Evolutionary conservation across 2,329 filamentous ascomycete species (phyloP), one percentile per base, ranked within the genome.

Genomic region (Claviceps maximensis): DNA sequence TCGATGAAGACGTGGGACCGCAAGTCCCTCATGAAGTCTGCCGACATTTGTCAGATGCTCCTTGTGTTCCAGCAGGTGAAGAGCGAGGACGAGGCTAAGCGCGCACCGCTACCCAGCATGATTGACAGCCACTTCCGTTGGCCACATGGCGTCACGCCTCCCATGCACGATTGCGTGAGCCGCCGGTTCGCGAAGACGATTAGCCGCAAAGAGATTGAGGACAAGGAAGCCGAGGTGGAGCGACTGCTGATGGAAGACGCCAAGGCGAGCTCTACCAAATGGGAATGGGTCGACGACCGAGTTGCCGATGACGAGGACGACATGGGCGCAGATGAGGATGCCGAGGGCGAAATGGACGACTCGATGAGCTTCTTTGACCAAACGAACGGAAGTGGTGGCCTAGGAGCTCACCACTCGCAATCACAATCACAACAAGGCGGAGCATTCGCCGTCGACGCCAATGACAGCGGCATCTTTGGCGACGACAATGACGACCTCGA

Each of bases 1-100:
- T 85, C 83, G 8, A 89, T 93, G 85, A 95, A 95, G 74, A 90
- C 86, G 55, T 95, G 89, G 87, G 89, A 95, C 65, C 84, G 84
- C 62, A 89, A 87, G 62, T 79, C 83, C 19, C 89, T 90, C 74
- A 89, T 90, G 73, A 95, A 95, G 71, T 86, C 87, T 9, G 86
- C 87, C 33, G 89, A 95, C 63, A 80, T 95, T 36, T 89, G 85
- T 59, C 89, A 95, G 71, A 94, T 95, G 86, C 77, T 95, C 38
- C 71, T 94, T 8, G 86, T 91, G 1, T 79, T 89, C 54, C 83
- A 85, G 9, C 73, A 69, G 33, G 84, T 91, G 19, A 71, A 74
- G 47, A 83, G 69, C 52, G 84, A 87, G 58, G 70, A 76, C n/a
- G 83, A 86, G 63, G 84, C 84, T 1, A 73, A 76, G 61, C 74